Conservation (phyloP, 352 stramenopile species). For the Pythium aquatile region DNA sequence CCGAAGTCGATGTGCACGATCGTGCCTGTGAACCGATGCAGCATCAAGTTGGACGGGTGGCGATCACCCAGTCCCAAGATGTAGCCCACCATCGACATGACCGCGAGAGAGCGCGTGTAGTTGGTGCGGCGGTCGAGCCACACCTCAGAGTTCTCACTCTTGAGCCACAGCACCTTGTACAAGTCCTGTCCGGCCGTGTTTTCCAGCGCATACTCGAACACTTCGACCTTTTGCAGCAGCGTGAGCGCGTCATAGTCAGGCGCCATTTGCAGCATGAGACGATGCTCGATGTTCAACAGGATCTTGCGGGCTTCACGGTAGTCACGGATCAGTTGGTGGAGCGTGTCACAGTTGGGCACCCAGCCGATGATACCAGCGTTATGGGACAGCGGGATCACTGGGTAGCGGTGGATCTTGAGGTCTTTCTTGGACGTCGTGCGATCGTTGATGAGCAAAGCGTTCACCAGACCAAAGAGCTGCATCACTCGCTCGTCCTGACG, state of each 20-base stretch:
- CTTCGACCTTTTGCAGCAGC: slow-evolving; percentile 99
- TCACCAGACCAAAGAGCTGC: slow-evolving; percentile 99
- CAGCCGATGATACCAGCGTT: slow-evolving; percentile 99
- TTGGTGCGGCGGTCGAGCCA: slow-evolving; percentile 99
- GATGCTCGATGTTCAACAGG: slow-evolving; percentile 96
- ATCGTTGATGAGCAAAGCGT: slow-evolving; percentile 98
- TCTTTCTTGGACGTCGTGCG: slow-evolving; percentile 97
- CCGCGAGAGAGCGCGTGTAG: slow-evolving; percentile 97
- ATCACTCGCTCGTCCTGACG: slow-evolving; percentile 99
- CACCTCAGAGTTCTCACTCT: slow-evolving; percentile 98
- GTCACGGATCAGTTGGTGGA: slow-evolving; percentile 98
- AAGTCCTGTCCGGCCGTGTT: slow-evolving; percentile 97
- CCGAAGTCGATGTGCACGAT: slow-evolving; percentile 99
- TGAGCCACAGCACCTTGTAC: slow-evolving; percentile 99
- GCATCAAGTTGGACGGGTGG: slow-evolving; percentile 99
- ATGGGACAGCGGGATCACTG: slow-evolving; percentile 97
- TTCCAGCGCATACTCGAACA: slow-evolving; percentile 94
- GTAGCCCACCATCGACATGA: slow-evolving; percentile 99
- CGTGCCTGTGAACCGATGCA: slow-evolving; percentile 98
- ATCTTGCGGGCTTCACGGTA: slow-evolving; percentile 94
- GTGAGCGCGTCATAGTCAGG: slow-evolving; percentile 98
- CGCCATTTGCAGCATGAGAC: slow-evolving; percentile 96
- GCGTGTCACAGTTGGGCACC: slow-evolving; percentile 99
- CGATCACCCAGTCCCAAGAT: slow-evolving; percentile 99
- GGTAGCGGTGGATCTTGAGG: slow-evolving; percentile 98